Evolutionary conservation across 148 eudicot species (phyloP).

Genomic region (Rhododendron simsii): DNA sequence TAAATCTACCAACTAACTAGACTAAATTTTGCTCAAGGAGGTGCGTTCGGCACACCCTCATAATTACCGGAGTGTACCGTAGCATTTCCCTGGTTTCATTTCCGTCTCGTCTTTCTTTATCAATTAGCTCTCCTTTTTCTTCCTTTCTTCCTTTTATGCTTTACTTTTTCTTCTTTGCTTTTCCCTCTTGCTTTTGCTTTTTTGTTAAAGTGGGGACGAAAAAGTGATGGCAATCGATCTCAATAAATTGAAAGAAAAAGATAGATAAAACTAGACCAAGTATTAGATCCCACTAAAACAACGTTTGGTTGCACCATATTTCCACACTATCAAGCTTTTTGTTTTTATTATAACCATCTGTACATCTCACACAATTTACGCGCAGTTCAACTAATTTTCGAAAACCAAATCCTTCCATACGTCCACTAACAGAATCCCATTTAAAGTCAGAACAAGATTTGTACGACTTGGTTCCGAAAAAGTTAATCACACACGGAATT

Average conservation of each 20-base stretch:
- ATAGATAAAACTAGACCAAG: background rate
- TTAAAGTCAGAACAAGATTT: background rate
- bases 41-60: background rate
- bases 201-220: conserved; percentile 50
- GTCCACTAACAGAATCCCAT: too few relatives aligned
- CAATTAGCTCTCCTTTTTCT: background rate
- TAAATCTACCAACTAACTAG: too few relatives aligned
- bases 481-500: too few relatives aligned
- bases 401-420: background rate
- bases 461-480: too few relatives aligned
- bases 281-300: background rate
- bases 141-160: conserved; percentile 7
- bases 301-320: conserved; percentile 2
- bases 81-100: background rate
- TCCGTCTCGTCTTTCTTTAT: conserved; percentile 23
- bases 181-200: conserved; percentile 54
- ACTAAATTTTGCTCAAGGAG: background rate
- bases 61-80: background rate
- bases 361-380: too few relatives aligned
- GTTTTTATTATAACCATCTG: background rate
- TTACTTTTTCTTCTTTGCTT: conserved; percentile 18
- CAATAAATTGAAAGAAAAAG: conserved; percentile 25
- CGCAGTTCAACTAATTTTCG: too few relatives aligned
- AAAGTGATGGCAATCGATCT: conserved; percentile 39
- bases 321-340: background rate